A percentile compares a stretch with the other conserved stretches of the same genome.
These are phyloP conservation scores for Aurantiochytrium sp. DNA, from an alignment of 108 stramenopile genomes.

Conservation along the genomic window DNA sequence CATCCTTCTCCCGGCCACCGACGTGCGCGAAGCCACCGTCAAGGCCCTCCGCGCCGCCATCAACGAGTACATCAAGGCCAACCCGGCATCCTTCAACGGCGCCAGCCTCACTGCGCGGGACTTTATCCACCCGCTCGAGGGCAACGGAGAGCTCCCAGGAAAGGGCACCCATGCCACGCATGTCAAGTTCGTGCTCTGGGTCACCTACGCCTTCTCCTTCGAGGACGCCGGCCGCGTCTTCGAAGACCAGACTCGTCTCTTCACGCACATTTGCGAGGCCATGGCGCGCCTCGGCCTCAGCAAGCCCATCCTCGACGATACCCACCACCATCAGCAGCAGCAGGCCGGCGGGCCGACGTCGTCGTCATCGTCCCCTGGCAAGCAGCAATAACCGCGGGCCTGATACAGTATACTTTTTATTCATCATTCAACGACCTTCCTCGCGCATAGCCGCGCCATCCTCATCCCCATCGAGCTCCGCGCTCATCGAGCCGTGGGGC, in stretches of 20 bases:
- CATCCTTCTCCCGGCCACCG: neutral
- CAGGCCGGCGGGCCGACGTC: too few relatives aligned
- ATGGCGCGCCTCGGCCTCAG: neutral
- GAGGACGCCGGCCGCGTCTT: neutral
- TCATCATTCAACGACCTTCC: too few relatives aligned
- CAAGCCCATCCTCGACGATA: neutral
- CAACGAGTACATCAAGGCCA: neutral
- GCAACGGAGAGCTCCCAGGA: neutral
- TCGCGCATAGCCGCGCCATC: too few relatives aligned
- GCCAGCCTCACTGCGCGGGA: neutral
- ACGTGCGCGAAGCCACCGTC: neutral
- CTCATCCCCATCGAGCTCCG: too few relatives aligned
- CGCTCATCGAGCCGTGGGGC: too few relatives aligned
- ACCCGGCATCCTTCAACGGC: neutral
- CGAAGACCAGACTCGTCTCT: neutral
- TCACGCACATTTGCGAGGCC: neutral
- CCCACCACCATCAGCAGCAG: neutral
- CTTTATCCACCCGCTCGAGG: neutral
- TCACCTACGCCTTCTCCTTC: neutral
- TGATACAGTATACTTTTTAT: too few relatives aligned
- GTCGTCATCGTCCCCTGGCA: too few relatives aligned
- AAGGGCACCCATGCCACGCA: neutral
- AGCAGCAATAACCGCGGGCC: too few relatives aligned
- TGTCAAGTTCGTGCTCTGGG: neutral
- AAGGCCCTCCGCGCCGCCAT: neutral